These are phyloP conservation scores for Curvularia hawaiiensis DNA, from an alignment of 2,329 filamentous ascomycete species.

Conservation along the genomic window DNA sequence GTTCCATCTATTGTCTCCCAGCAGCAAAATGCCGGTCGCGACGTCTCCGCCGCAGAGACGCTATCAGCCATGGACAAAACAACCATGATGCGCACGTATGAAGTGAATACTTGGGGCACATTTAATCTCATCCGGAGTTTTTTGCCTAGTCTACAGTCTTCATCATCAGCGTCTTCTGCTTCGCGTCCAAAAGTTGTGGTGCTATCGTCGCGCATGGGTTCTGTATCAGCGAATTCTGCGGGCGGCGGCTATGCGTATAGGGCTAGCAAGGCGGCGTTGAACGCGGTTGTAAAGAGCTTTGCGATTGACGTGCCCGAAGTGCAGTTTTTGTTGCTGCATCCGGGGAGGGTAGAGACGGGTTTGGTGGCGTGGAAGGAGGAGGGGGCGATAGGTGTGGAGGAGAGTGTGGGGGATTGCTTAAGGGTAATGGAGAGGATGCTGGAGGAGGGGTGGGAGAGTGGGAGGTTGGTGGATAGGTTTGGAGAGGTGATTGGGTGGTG, in stretches of 20 bases:
- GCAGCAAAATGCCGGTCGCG: neutral
- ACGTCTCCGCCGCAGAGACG: constrained; percentile 51
- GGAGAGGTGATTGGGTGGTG: constrained; percentile 52
- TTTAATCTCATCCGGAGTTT: constrained; percentile 49
- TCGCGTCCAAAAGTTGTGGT: constrained; percentile 45
- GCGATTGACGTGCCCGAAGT: constrained; percentile 52
- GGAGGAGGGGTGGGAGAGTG: constrained; percentile 36
- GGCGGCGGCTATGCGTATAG: constrained; percentile 55
- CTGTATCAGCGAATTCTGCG: constrained; percentile 46
- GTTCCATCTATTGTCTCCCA: constrained; percentile 37
- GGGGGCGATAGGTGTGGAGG: constrained; percentile 50
- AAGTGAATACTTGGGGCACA: constrained; percentile 51
- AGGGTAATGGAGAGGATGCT: constrained; percentile 44
- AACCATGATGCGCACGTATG: constrained; percentile 48
- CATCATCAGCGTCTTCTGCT: neutral
- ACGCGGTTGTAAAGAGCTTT: constrained; percentile 53
- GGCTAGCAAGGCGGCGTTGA: constrained; percentile 54
- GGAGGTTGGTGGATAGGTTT: constrained; percentile 52
- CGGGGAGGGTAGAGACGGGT: constrained; percentile 53
- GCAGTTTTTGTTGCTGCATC: constrained; percentile 51
- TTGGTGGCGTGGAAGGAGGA: constrained; percentile 53
- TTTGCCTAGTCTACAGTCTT: constrained; percentile 41
- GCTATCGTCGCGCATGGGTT: constrained; percentile 54
- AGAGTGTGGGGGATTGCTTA: constrained; percentile 50
- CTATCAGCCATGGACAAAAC: constrained; percentile 46